These are phyloP conservation scores for Saccharomyces hybrid DNA, from an alignment of 1,139 yeast species.

Conservation along the genomic window DNA sequence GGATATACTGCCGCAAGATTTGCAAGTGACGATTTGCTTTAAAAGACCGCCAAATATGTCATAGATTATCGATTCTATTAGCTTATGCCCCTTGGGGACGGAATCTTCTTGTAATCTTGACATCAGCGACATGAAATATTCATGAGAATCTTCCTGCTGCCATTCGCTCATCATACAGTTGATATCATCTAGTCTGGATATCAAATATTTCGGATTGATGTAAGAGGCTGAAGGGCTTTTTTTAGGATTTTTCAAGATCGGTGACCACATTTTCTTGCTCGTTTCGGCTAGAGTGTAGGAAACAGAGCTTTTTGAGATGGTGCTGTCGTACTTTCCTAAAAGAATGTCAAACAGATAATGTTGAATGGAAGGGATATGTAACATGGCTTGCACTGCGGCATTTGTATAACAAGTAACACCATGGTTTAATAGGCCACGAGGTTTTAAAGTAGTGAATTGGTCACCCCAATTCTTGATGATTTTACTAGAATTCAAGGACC, in stretches of 20 bases:
- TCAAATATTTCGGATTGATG: constrained; percentile 67
- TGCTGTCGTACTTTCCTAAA: constrained; percentile 41
- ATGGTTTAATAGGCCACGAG: constrained; percentile 77
- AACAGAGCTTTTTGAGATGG: constrained; percentile 52
- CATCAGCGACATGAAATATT: constrained; percentile 85
- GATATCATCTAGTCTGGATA: constrained; percentile 68
- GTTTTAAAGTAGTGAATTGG: constrained; percentile 39
- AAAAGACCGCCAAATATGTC: constrained; percentile 91
- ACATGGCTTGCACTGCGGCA: constrained; percentile 82
- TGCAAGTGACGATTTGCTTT: constrained; percentile 78
- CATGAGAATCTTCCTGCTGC: constrained; percentile 98
- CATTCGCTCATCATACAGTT: constrained; percentile 95
- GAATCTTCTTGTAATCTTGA: constrained; percentile 85
- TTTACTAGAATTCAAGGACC: constrained; percentile 49
- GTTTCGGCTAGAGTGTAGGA: constrained; percentile 68
- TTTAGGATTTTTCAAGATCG: constrained; percentile 32
- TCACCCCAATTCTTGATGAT: constrained; percentile 57
- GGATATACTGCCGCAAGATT: constrained; percentile 71
- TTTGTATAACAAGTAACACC: constrained; percentile 97
- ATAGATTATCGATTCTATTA: constrained; percentile 74
- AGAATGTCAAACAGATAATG: constrained; percentile 68
- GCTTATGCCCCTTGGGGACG: constrained; percentile 78
- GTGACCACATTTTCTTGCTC: constrained; percentile 57
- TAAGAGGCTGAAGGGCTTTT: constrained; percentile 35
- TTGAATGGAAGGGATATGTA: constrained; percentile 86